Base-by-base conservation (phyloP, 1,139 yeast species). In the Hyphopichia khmerensis region DNA sequence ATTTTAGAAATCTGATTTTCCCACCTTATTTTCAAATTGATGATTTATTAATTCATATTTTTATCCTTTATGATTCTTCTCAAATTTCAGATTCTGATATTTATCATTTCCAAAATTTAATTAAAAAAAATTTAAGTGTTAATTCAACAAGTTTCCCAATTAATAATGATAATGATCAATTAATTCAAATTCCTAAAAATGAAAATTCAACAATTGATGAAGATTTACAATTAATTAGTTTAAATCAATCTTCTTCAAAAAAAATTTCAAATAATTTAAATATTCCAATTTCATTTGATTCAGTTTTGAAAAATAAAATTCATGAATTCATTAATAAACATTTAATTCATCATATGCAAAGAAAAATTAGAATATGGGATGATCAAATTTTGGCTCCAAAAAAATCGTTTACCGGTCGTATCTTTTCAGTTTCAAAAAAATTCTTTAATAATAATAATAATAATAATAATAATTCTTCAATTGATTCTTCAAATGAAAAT, bases 271-370 rank as follows among this genome's bases (percentile, higher is more conserved):
- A 48, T 19, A 39, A 47, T 33, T 45, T 57, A 43, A 37, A 58
- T 36, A 61, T 74, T 35, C 72, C 80, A 27, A 54, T 53, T 40
- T 44, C 65, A 32, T 38, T 82, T 45, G 75, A 68, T 59, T 40
- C 60, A 2, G 57, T 74, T 0, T 58, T 87, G 33, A 61, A 73
- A 19, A 51, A 58, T 8, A 69, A 72, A 41, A 54, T 84, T 9
- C 65, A 74, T 43, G 88, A 84, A 32, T 67, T 82, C 40, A 73
- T 84, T 9, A 75, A 75, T 40, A 79, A 77, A 51, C 69, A 71
- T 45, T 65, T 89, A 41, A 71, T 87, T 2, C 93, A 96, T 1
- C 89, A 82, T 57, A 86, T 89, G 95, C 91, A 87, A 55, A 64
- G 73, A 40, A 79, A 88, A 58, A 74, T 88, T 36, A 70, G 84